Conservation (phyloP, 140 eudicot genomes). For the Anethum foeniculum region DNA sequence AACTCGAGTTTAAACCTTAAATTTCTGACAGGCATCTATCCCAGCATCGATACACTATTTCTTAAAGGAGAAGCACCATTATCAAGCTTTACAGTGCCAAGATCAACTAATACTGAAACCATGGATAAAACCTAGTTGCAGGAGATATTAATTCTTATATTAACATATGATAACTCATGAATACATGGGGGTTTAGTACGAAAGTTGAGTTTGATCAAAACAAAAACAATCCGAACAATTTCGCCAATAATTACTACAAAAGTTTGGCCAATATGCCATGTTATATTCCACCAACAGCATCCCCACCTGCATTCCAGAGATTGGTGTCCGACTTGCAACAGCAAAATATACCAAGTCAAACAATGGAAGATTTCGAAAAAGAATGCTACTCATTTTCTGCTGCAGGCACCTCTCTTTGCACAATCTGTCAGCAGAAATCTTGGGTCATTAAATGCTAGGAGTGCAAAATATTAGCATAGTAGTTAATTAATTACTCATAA, state of each 20-base stretch:
- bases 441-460: background rate
- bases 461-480: background rate
- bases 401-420: slow-evolving; percentile 35
- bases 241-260: background rate
- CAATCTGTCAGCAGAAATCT: slow-evolving; percentile 48
- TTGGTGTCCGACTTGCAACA: too few relatives aligned
- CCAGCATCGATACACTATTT: background rate
- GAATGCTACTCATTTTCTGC: slow-evolving; percentile 39
- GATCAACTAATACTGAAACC: background rate
- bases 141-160: too few relatives aligned
- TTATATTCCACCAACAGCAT: background rate
- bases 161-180: background rate
- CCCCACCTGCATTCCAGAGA: background rate
- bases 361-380: background rate
- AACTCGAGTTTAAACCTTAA: background rate
- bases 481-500: background rate
- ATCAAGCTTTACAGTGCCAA: background rate
- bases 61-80: background rate
- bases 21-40: background rate
- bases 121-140: background rate
- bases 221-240: background rate
- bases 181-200: background rate
- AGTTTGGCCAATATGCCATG: background rate
- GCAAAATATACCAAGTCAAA: background rate
- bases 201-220: background rate